Evolutionary conservation across 1,284 basidiomycete species (phyloP).

Genomic region (Puccinia hordei): DNA sequence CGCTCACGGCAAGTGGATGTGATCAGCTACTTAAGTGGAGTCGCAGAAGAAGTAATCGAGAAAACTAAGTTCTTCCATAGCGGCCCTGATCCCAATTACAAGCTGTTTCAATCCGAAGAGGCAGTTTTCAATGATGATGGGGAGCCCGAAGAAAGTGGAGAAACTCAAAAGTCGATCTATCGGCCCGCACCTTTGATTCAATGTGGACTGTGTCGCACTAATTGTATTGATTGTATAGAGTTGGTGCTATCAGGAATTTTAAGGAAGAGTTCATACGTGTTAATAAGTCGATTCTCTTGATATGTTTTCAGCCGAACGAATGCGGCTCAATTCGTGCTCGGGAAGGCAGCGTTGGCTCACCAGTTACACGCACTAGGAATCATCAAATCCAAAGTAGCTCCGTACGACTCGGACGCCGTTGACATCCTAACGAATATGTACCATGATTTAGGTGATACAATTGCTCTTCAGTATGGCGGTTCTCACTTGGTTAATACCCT

Average conservation of each 20-base stretch:
- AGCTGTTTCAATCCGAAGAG: conserved; percentile 53
- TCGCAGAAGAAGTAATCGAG: conserved; percentile 90
- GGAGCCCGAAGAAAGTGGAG: conserved; percentile 71
- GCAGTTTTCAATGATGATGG: conserved; percentile 43
- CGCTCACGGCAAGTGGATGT: conserved; percentile 90
- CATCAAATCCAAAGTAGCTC: conserved; percentile 77
- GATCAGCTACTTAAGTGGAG: conserved; percentile 90
- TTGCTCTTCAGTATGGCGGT: conserved; percentile 94
- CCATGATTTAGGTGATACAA: conserved; percentile 91
- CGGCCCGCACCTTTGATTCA: conserved; percentile 66
- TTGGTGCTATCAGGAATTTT: conserved; percentile 44
- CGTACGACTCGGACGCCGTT: conserved; percentile 92
- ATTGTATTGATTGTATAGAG: conserved; percentile 90
- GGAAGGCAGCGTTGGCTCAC: conserved; percentile 90
- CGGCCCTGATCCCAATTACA: conserved; percentile 58
- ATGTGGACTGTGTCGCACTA: conserved; percentile 84
- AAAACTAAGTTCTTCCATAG: conserved; percentile 90
- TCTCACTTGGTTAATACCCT: conserved; percentile 95
- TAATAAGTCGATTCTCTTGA: conserved; percentile 20
- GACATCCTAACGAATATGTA: conserved; percentile 99
- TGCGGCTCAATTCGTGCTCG: conserved; percentile 95
- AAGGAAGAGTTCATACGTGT: background rate
- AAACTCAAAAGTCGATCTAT: conserved; percentile 67
- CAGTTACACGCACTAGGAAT: conserved; percentile 93
- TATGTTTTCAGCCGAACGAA: conserved; percentile 71